Evolutionary conservation across 768 basidiomycete genomes (phyloP).

Genomic region (Mycena floridula): DNA sequence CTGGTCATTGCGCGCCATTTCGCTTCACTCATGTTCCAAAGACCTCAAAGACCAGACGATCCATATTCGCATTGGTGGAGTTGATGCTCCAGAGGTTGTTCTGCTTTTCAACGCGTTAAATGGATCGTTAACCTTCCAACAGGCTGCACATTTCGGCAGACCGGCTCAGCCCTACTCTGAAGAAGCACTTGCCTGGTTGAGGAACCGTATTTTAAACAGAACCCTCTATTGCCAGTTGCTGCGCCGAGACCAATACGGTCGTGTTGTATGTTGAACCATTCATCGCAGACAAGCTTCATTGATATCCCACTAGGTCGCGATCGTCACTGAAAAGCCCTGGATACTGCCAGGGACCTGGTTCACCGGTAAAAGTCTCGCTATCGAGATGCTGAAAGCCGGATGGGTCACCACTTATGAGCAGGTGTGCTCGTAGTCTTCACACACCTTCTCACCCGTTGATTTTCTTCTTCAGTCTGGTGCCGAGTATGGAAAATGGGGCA

Average conservation of each 20-base stretch:
- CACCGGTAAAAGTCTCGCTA: slow-evolving; percentile 43
- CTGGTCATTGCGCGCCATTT: neutral
- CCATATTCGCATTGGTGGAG: slow-evolving; percentile 82
- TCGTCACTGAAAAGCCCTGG: slow-evolving; percentile 48
- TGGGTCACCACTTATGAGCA: slow-evolving; percentile 74
- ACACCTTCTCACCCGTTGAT: too few species aligned
- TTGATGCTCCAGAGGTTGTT: slow-evolving; percentile 87
- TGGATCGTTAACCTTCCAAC: neutral
- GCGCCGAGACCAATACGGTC: slow-evolving; percentile 76
- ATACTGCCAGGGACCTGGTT: slow-evolving; percentile 46
- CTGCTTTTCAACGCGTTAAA: neutral
- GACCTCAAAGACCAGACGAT: slow-evolving; percentile 78
- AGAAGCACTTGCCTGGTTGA: slow-evolving; percentile 77
- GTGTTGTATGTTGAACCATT: slow-evolving; percentile 56
- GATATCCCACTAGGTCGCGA: slow-evolving; percentile 48
- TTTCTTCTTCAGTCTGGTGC: slow-evolving; percentile 54
- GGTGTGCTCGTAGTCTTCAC: slow-evolving; percentile 17
- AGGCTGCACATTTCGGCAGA: slow-evolving; percentile 84
- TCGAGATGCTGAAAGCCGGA: slow-evolving; percentile 77
- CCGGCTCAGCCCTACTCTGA: slow-evolving; percentile 65
- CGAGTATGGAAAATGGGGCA: slow-evolving; percentile 67
- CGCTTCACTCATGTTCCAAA: slow-evolving; percentile 19
- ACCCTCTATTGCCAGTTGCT: slow-evolving; percentile 67
- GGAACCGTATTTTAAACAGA: slow-evolving; percentile 45
- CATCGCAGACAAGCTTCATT: too few species aligned